Base-by-base conservation (phyloP, 352 stramenopile species). In the Globisporangium mamillatum region DNA sequence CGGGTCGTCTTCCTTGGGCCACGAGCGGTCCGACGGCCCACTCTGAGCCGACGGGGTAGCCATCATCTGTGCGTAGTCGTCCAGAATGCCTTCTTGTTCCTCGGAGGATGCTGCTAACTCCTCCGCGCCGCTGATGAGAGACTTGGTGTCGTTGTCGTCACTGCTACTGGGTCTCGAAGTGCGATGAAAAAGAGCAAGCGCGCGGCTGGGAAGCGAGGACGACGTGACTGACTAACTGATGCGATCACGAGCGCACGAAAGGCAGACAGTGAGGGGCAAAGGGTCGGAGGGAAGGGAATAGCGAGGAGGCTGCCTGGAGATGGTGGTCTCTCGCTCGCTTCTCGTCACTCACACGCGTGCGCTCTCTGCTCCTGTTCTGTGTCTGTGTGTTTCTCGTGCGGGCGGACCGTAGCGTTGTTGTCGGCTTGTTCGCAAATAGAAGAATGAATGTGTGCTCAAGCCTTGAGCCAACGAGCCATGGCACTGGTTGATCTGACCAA, bases 21-120 rank as follows among this genome's bases (percentile, higher is more conserved):
- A 63, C n/a, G 61, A 12, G 44, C 58, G 38, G 7, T 24, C 50
- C 36, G 38, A 61, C 50, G 29, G 18, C 12, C 55, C 29, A n/a
- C 29, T 20, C 55, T 32, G 56, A 22, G 32, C 41, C 34, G 61
- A 53, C 10, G 63, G 36, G 25, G 68, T 67, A 18, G 56, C 34
- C 68, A 68, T 73, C 25, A 53, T 67, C 53, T 55, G 46, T 41
- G 60, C 29, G 61, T 50, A 63, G 10, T 46, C 48, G 32, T 44
- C 48, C 24, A 38, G 12, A 25, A 48, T 29, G 29, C 50, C 54
- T 63, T 63, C 56, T 57, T 58, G 25, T 57, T 57, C 20, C 5
- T 58, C 2, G 2, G n/a, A 16, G 8, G 50, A 54, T 24, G 50
- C n/a, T 27, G 50, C 29, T n/a, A n/a, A 38, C n/a, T 58, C 46